Conservation (phyloP, 345 rosid genomes). For the Excoecaria cochinchinensis region DNA sequence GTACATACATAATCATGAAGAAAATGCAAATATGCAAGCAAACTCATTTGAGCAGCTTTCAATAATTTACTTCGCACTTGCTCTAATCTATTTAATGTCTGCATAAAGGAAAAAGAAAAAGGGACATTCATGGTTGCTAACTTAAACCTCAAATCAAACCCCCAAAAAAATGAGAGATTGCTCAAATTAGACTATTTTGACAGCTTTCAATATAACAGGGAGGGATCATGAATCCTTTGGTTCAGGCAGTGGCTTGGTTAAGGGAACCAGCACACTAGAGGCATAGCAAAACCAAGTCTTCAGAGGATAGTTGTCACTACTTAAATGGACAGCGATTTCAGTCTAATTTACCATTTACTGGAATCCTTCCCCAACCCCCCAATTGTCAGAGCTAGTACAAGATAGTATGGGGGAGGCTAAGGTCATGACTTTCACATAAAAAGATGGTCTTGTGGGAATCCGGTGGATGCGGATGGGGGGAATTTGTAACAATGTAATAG, state of each 20-base stretch:
- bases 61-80: background rate
- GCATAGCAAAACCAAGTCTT: too few species aligned
- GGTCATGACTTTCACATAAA: background rate
- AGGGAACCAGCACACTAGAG: too few species aligned
- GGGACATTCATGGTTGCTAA: background rate
- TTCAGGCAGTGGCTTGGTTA: too few species aligned
- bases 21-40: background rate
- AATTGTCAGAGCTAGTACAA: background rate
- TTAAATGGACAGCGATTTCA: too few species aligned
- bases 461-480: background rate
- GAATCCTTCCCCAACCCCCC: background rate
- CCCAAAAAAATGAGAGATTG: background rate
- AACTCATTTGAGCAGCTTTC: background rate
- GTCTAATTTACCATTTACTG: too few species aligned
- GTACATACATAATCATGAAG: background rate
- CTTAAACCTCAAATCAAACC: background rate
- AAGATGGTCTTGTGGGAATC: background rate
- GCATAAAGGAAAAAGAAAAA: background rate
- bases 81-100: background rate
- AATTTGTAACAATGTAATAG: background rate
- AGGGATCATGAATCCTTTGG: background rate
- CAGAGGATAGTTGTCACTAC: too few species aligned
- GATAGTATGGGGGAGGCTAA: background rate
- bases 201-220: background rate
- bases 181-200: background rate